These are phyloP conservation scores for Dimargaris xerosporica DNA, from an alignment of 192 early-diverging fungal species.

Conservation along the genomic window DNA sequence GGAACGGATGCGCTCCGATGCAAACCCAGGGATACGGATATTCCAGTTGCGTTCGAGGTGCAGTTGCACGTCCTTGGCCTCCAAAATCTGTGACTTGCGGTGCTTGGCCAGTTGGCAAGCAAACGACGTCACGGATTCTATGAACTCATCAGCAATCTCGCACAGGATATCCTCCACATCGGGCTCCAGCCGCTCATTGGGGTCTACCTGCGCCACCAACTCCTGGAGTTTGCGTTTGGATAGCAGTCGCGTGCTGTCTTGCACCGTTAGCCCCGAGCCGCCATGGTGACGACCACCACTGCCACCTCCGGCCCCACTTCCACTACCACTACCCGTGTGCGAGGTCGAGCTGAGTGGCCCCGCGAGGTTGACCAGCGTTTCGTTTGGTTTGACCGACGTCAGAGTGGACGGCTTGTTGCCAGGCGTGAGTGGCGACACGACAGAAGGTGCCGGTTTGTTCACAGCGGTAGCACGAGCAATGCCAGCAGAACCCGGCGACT, in stretches of 20 bases:
- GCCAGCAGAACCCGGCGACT: not conserved
- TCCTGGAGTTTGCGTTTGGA: slow-evolving; percentile 72
- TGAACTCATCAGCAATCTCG: slow-evolving; percentile 76
- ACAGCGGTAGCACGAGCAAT: not conserved
- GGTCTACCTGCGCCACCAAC: slow-evolving; percentile 71
- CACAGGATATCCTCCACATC: slow-evolving; percentile 76
- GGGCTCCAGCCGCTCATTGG: slow-evolving; percentile 56
- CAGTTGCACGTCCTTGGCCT: slow-evolving; percentile 77
- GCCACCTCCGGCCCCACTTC: no score
- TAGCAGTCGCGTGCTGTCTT: slow-evolving; percentile 31
- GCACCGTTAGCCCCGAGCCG: slow-evolving; percentile 15
- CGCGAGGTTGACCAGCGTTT: not conserved
- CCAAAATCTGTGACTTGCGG: slow-evolving; percentile 54
- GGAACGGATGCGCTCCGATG: slow-evolving; percentile 63
- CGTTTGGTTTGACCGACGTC: not conserved
- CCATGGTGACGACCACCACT: no score
- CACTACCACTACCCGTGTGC: not conserved
- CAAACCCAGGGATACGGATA: slow-evolving; percentile 76
- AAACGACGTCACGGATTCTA: slow-evolving; percentile 67
- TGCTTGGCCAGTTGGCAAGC: slow-evolving; percentile 74
- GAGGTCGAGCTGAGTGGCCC: slow-evolving; percentile 1
- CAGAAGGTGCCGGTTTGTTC: not conserved
- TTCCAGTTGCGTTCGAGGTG: slow-evolving; percentile 85
- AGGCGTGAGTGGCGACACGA: not conserved
- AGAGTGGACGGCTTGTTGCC: not conserved